These are phyloP conservation scores for Aphanocladium album DNA, from an alignment of 2,329 filamentous ascomycete species.

Conservation along the genomic window DNA sequence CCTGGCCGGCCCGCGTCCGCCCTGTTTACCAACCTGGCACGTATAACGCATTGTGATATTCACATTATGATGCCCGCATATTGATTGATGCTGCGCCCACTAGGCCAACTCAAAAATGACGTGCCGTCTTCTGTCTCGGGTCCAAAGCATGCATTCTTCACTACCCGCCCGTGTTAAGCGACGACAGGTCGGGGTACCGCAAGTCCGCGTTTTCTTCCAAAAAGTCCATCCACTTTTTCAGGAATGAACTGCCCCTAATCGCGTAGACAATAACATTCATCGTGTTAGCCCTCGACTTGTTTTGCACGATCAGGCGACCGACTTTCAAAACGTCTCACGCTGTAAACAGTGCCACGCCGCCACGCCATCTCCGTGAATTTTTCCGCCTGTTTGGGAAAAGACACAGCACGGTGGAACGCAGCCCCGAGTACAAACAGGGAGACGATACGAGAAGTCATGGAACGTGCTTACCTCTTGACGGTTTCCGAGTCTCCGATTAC, in stretches of 20 bases:
- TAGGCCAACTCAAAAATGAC: neutral
- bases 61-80: neutral
- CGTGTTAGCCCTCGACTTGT: neutral
- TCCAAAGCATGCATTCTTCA: neutral
- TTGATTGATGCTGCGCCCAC: neutral
- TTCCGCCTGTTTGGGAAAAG: neutral
- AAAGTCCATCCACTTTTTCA: conserved; percentile 87
- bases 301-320: conserved; percentile 14
- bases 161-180: conserved; percentile 21
- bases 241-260: conserved; percentile 71
- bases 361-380: neutral
- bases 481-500: conserved; percentile 94
- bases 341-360: neutral
- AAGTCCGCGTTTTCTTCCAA: conserved; percentile 87
- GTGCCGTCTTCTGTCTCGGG: neutral
- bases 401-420: neutral
- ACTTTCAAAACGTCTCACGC: conserved; percentile 16
- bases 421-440: neutral
- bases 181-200: conserved; percentile 70
- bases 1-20: neutral
- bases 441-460: conserved; percentile 6
- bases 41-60: neutral
- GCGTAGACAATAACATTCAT: conserved; percentile 13
- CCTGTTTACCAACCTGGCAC: neutral
- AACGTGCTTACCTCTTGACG: conserved; percentile 67